Evolutionary conservation across 2,329 filamentous ascomycete species (phyloP), one percentile per base, ranked within the genome.

Genomic region (Cladosporium velox): DNA sequence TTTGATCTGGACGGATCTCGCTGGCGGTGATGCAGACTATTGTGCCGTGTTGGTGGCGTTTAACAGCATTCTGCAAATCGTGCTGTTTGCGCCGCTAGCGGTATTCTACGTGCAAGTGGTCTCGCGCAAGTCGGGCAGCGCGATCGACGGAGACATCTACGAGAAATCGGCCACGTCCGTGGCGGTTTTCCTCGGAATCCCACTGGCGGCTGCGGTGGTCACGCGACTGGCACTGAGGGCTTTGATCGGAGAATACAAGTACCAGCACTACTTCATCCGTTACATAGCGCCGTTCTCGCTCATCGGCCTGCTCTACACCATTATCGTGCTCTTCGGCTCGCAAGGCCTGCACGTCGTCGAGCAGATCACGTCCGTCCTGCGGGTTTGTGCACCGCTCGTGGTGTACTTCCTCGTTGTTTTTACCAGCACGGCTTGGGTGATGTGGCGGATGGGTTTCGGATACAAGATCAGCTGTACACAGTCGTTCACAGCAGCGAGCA

Each of bases 401-500:
- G 88, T 96, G 0, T 97, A 96, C 75, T 97, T 97, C 73, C 72
- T 87, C 1, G 77, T 89, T 67, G 86, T 95, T 65, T 97, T 96
- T 80, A 86, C 87, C 58, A 72, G 82, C 2, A 95, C 91, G 0
- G 80, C 95, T 1, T 81, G 80, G 52, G 79, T 88, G 1, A 85
- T 87, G 3, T 82, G 84, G 59, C 84, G 82, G n/a, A 78, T 90
- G n/a, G 90, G 91, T 0, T 93, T 93, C 66, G 87, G 87, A 0
- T 96, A 96, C 75, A 84, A 84, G 41, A 76, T 93, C 0, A 85
- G 86, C 1, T 84, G 85, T 12, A 94, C 92, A 1, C 92, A 96
- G 78, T 93, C 91, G 74, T 95, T 96, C 72, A 96, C 91, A 0
- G 93, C 92, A 0, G 91, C 91, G 0, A 96, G 92, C 76, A 97